These are phyloP conservation scores for Zostera marina DNA, from an alignment of 116 monocot species.

Conservation along the genomic window DNA sequence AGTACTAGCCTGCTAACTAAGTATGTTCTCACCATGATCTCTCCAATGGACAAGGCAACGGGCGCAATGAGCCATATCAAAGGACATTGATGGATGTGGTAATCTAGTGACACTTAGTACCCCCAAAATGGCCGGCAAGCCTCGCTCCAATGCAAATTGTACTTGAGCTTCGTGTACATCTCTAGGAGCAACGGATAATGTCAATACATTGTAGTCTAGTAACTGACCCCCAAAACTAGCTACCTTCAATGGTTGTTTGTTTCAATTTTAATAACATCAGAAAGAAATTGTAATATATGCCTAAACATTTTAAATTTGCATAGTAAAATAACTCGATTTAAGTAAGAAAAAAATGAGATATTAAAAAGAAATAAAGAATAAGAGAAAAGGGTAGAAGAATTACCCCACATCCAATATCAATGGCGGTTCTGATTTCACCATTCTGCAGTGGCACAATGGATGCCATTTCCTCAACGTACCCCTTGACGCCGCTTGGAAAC, in stretches of 20 bases:
- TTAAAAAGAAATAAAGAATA: neutral
- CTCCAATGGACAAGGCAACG: constrained; percentile 59
- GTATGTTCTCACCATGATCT: constrained; percentile 34
- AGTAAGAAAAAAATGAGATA: neutral
- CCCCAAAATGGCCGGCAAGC: constrained; percentile 70
- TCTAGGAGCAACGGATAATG: constrained; percentile 78
- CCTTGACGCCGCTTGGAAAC: constrained; percentile 47
- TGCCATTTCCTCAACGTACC: constrained; percentile 39
- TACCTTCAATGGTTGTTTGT: constrained; percentile 21
- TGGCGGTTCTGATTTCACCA: constrained; percentile 48
- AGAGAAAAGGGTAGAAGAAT: neutral
- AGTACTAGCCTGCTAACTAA: neutral
- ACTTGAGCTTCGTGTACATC: constrained; percentile 77
- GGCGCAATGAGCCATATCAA: constrained; percentile 89
- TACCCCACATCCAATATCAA: constrained; percentile 33
- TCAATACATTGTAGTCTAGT: constrained; percentile 52
- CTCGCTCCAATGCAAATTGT: constrained; percentile 87
- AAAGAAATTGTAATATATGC: neutral
- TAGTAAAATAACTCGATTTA: too few relatives aligned
- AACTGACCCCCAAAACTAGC: constrained; percentile 72
- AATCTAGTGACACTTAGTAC: constrained; percentile 43
- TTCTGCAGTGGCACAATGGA: constrained; percentile 35
- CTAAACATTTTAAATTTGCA: too few relatives aligned
- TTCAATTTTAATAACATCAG: too few relatives aligned
- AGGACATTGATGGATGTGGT: constrained; percentile 69